Base-by-base conservation (phyloP, 768 basidiomycete species). In the Lepiota venenata region DNA sequence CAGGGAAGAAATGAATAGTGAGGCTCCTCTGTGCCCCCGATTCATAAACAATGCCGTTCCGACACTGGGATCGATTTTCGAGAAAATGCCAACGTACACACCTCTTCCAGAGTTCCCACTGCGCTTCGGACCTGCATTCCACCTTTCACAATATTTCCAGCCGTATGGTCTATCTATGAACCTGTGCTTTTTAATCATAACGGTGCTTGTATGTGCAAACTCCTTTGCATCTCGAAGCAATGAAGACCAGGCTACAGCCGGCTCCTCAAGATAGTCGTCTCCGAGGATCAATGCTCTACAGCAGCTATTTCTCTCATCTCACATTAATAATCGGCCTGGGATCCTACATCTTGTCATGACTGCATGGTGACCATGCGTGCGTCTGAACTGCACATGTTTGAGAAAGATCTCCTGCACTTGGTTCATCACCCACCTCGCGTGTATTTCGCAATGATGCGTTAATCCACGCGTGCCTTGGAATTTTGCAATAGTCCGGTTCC, bases 281-380 rank as follows among this genome's bases (percentile, higher is more conserved):
- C 64, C 66, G 67, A 70, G 66, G 67, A 71, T 70, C 69, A 68
- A 58, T 54, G 55, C 50, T 45, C 35, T 47, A 21, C 35, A 52
- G 41, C 41, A 55, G 29, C 27, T 41, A 41, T 56, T 61, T 40
- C 56, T 53, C 48, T 51, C 57, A 47, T 40, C 37, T 41, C 40
- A 47, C 50, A 50, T 49, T 61, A 60, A 60, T 62, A 63, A 61
- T 58, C 49, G 43, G 59, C 54, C 58, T 16, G 29, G 27, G 45
- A 44, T 56, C 47, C 47, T 54, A 51, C 56, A 59, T 54, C 47
- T 62, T 55, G 57, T 62, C 58, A 61, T 63, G 60, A 64, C 63
- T 63, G 53, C 68, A 64, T 66, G 66, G 61, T 60, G 58, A 56
- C 59, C 59, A 58, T 60, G 65, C 66, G 65, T 60, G 58, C 56